Base-by-base conservation (phyloP, 805 yeast species). In the Tetrapisispora fleetii region DNA sequence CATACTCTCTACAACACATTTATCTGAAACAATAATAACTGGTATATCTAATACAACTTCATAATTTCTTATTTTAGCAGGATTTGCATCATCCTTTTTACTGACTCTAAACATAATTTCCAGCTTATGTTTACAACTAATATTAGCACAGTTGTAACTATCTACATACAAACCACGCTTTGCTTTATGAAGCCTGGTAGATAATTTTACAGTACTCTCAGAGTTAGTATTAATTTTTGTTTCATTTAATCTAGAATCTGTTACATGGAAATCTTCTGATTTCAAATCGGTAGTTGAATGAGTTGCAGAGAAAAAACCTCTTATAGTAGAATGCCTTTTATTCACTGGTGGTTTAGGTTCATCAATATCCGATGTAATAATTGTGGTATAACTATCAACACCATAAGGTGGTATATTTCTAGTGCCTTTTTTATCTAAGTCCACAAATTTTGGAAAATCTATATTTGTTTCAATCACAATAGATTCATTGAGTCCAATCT, bases 11-110 rank as follows among this genome's bases (percentile, higher is more conserved):
- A 63, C 57, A 2, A 58, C 59, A 54, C 76, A 72, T 16, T 63
- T 49, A 33, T 67, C 67, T n/a, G 79, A 74, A 9, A 76, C 68
- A 16, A 78, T 58, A 18, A 77, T 71, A 36, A 85, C 70, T 0
- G 91, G 91, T 0, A 91, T 83, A 58, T 85, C 93, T 35, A 85
- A 83, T 36, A 85, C 80, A 18, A 85, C 90, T 56, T 85, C 93
- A 58, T 82, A 85, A 59, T 84, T 89, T 55, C 82, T 88, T 67
- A 79, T 66, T 54, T 76, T 80, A 2, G 53, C 48, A 2, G 68
- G 62, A 37, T 65, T 67, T 1, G 65, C 62, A 51, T 80, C 83
- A 0, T 80, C 80, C 55, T 76, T 79, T 55, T 76, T 79, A 14
- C 85, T 78, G 22, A 84, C 78, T 48, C 91, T 68, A 52, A 85